These are phyloP conservation scores for Syncephalastrum racemosum DNA, from an alignment of 371 early-diverging fungal genomes.

Conservation along the genomic window DNA sequence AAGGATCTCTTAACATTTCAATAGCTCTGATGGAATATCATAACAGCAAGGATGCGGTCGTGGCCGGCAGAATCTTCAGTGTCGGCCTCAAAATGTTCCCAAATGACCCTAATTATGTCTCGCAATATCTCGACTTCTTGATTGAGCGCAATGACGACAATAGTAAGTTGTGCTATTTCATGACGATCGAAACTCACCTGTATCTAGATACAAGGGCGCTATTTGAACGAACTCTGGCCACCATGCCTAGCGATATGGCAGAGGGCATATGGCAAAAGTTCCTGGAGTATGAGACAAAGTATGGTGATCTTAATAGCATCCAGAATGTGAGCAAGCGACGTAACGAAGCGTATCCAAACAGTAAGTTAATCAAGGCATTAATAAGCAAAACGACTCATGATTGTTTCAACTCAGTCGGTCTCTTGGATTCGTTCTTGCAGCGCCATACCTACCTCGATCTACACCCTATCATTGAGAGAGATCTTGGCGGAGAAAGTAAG, in stretches of 20 bases:
- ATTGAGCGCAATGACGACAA: constrained; percentile 89
- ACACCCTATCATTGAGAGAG: constrained; percentile 53
- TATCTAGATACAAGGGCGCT: constrained; percentile 80
- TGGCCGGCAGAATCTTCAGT: constrained; percentile 93
- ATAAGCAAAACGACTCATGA: neutral
- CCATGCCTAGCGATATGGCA: constrained; percentile 73
- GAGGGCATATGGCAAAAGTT: constrained; percentile 79
- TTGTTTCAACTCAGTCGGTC: constrained; percentile 20
- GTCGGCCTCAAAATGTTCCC: constrained; percentile 80
- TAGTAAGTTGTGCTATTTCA: constrained; percentile 48
- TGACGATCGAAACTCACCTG: neutral
- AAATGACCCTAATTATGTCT: constrained; percentile 71
- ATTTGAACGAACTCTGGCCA: constrained; percentile 78
- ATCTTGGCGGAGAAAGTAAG: constrained; percentile 53
- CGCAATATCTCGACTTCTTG: constrained; percentile 84
- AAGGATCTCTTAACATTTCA: constrained; percentile 1
- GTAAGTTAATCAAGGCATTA: constrained; percentile 17
- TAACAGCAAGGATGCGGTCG: constrained; percentile 76
- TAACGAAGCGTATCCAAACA: constrained; percentile 67
- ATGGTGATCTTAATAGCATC: constrained; percentile 80
- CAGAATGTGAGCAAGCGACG: constrained; percentile 77
- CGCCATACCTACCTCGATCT: constrained; percentile 71
- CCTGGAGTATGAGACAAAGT: constrained; percentile 82
- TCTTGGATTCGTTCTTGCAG: constrained; percentile 56
- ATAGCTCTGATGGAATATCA: constrained; percentile 92